A percentile compares a stretch with the other conserved stretches of the same genome.
phyloP scores from a whole-genome alignment of 306 rosid genomes.

The Carpinus viminea region DNA sequence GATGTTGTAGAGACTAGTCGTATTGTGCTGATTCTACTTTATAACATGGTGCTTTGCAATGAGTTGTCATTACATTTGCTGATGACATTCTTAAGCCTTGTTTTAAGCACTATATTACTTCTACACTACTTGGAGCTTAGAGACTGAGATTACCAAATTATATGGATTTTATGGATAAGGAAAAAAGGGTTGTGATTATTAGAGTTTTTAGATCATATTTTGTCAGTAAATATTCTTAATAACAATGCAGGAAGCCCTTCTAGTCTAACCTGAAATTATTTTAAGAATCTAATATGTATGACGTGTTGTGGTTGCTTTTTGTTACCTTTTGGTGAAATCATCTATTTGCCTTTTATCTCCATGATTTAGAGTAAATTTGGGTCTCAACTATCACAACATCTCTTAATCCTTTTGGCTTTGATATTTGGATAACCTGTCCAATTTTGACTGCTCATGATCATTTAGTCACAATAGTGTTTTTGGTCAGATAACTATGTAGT shows the following conservation, averaged over 20 bases:
- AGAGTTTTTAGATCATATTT: background rate
- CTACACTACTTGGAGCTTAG: background rate
- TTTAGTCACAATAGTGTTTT: no score
- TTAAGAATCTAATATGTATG: background rate
- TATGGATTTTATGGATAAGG: background rate
- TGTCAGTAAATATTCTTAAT: background rate
- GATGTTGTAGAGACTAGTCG: no score
- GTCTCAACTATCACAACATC: background rate
- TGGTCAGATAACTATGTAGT: no score
- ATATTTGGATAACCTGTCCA: background rate
- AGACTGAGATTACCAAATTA: background rate
- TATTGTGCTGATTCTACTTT: background rate
- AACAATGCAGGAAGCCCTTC: background rate
- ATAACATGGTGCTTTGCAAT: background rate
- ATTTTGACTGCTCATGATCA: background rate
- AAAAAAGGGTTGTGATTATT: background rate
- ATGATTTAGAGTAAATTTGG: background rate
- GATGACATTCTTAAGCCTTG: background rate
- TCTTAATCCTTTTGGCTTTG: background rate
- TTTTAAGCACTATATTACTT: background rate
- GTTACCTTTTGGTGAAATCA: background rate
- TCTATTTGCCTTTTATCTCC: background rate
- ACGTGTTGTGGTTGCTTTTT: background rate
- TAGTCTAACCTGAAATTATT: background rate
- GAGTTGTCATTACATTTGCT: background rate